Base-by-base conservation (phyloP, 2,329 filamentous ascomycete species). In the Lecanicillium sp. region DNA sequence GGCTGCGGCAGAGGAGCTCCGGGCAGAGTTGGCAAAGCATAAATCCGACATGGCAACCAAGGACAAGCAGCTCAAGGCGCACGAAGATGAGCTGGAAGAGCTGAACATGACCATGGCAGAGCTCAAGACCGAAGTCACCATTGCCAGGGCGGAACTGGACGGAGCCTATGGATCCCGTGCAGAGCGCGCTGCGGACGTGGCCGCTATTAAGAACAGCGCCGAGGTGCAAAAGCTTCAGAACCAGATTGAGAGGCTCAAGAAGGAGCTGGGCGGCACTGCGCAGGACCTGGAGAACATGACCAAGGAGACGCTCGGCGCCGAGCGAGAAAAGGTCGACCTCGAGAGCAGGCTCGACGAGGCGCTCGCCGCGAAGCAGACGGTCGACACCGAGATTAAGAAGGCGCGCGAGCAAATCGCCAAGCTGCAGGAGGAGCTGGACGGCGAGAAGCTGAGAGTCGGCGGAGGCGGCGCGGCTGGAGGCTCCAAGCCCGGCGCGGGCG, bases 61-160 rank as follows among this genome's bases (percentile, higher is more conserved):
- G 33, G 62, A 68, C 45, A 65, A 68, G 44, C 59, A 67, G 27
- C 54, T 61, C 46, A 66, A 66, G 49, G 61, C 63, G 44, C 71
- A 69, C 57, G 69, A 74, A 39, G 61, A 65, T 33, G 69, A 74
- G 44, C 50, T 74, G 27, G 71, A 74, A 36, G 57, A 60, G 39
- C 60, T 73, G 38, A 72, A 71, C 54, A 60, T 66, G 51, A 66
- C 68, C 50, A 54, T 77, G 39, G 69, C 72, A 25, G 73, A 78
- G 58, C 65, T 75, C 53, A 79, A 79, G 65, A 78, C 74, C 38
- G 75, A 79, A 50, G 63, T 77, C 43, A 77, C 74, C 33, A 69
- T 79, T 49, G 71, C 73, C 36, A 71, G 74, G 51, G 76, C 76
- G 14, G 76, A 80, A 56, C 67, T 80, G 20, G 76, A 80, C 46